Evolutionary conservation across 2,329 filamentous ascomycete genomes (phyloP).

Genomic region (Colletotrichum tropicale): DNA sequence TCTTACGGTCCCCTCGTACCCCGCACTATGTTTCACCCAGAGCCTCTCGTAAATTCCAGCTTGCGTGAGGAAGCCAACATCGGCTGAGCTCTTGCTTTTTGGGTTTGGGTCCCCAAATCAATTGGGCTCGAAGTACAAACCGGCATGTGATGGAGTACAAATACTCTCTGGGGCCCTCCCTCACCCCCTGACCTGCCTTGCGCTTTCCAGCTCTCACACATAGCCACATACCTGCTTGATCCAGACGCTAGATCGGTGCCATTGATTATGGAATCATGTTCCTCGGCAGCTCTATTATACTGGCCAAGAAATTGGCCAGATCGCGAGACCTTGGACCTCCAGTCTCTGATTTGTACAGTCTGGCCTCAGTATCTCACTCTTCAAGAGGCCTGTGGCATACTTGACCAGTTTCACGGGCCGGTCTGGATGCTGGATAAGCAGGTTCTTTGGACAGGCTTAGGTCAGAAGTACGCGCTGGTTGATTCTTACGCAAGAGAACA

Average conservation of each 20-base stretch:
- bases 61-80: no score
- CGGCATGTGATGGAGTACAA: no score
- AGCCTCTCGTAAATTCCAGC: no score
- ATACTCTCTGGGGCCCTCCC: no score
- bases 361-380: not conserved
- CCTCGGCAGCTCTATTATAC: not conserved
- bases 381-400: not conserved
- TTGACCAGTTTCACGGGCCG: not conserved
- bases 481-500: not conserved
- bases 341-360: not conserved
- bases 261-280: not conserved
- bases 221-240: no score
- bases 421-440: not conserved
- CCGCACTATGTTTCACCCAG: not conserved
- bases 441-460: not conserved
- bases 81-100: no score
- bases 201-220: no score
- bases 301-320: not conserved
- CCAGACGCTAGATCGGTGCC: no score
- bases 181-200: no score
- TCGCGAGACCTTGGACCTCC: not conserved
- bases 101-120: no score
- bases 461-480: not conserved
- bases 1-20: no score
- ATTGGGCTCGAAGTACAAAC: no score